Base-by-base conservation (phyloP, 805 yeast species). In the Jamesozyma rosinii region DNA sequence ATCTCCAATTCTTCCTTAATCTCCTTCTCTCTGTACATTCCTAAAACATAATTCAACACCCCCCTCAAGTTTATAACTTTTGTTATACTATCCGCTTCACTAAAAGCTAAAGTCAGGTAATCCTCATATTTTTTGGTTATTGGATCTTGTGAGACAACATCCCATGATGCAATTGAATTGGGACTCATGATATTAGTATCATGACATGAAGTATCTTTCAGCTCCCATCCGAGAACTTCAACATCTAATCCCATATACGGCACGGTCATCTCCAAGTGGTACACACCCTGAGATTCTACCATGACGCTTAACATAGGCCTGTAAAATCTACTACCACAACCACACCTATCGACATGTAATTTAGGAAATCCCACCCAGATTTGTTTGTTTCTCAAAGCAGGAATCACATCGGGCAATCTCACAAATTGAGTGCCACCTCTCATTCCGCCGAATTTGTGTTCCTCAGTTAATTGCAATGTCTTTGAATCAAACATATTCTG, bases 51-150 rank as follows among this genome's bases (percentile, higher is more conserved):
- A 48, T 65, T 59, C 15, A 68, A 40, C 4, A 70, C 55, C 42
- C 71, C 71, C 34, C 52, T 59, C 31, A 70, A 40, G 33, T 63
- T 58, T 13, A 68, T 49, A 8, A 66, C 46, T 45, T 64, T 61
- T 22, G 67, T 64, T 41, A 59, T 62, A 5, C 58, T 39, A 46
- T 68, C 72, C 0, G 71, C 58, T 45, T 69, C 71, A 44, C 69
- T 65, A 17, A 68, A 35, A 0, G 69, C 58, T 20, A 70, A 47
- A 2, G 63, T 67, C 65, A 70, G 46, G 42, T 63, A 58, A 52
- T 70, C 75, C 17, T 65, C 61, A 46, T 35, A 51, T 36, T 41
- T n/a, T 33, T 45, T 42, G 3, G 51, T 50, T 35, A 35, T 34
- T 2, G 47, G 40, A 40, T 49, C 45, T 34, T 52, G 54, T n/a